Evolutionary conservation across 257 asterid genomes (phyloP).

Genomic region (Lavandula angustifolia): DNA sequence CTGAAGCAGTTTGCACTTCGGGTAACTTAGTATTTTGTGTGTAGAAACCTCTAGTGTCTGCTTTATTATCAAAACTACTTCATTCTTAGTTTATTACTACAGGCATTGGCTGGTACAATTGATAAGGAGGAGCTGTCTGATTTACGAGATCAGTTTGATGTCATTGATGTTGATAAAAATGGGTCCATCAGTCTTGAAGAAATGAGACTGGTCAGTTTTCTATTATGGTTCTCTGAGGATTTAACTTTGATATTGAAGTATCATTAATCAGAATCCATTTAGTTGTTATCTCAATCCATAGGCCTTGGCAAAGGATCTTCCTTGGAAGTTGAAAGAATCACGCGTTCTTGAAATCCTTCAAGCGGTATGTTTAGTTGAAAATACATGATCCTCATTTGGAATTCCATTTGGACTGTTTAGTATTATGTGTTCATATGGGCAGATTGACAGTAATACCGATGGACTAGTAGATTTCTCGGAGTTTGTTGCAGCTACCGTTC

Average conservation of each 20-base stretch:
- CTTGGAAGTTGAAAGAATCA: conserved; percentile 95
- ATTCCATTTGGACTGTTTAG: conserved; percentile 6
- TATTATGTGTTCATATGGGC: conserved; percentile 36
- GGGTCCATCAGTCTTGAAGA: conserved; percentile 96
- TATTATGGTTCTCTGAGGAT: background rate
- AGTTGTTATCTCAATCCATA: conserved; percentile 23
- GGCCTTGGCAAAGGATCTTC: conserved; percentile 98
- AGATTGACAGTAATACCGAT: conserved; percentile 95
- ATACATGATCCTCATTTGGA: background rate
- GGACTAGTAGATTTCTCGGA: conserved; percentile 95
- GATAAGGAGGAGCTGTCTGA: conserved; percentile 87
- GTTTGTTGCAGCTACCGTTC: conserved; percentile 96
- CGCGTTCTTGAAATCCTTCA: conserved; percentile 94
- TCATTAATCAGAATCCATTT: background rate
- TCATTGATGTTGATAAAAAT: conserved; percentile 90
- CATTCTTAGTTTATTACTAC: conserved; percentile 30
- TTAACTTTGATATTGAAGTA: background rate
- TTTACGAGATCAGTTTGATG: conserved; percentile 91
- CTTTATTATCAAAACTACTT: background rate
- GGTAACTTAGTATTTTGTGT: conserved; percentile 47
- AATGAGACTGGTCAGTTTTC: conserved; percentile 81
- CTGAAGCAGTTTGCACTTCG: conserved; percentile 96
- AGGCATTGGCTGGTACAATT: conserved; percentile 97
- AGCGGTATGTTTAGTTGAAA: conserved; percentile 61
- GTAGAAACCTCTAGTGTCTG: conserved; percentile 13